Base-by-base conservation (phyloP, 495 filamentous ascomycete genomes). In the Usnea hakonensis region DNA sequence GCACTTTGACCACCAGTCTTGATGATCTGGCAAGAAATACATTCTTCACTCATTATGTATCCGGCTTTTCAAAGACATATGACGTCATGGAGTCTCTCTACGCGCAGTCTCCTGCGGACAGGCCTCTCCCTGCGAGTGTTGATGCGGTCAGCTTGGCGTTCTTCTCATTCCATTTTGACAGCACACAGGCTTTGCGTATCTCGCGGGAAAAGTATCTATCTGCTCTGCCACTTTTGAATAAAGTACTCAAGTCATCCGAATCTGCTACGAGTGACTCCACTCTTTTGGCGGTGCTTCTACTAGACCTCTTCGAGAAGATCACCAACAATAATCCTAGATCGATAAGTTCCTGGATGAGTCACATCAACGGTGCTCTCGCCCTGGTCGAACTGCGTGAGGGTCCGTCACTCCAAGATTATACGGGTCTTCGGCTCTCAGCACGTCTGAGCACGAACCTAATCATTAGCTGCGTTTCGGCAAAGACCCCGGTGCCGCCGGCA, bases 221-320 rank as follows among this genome's bases (percentile, higher is more conserved):
- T 6, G 70, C 70, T 9, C 54, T 72, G 3, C 46, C 61, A 8
- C 48, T 65, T 7, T 23, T 72, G 2, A 67, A 67, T 28, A 33
- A 38, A 14, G 67, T 67, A 21, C 55, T 72, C 5, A 19, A 19
- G 1, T 33, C 21, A 0, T 48, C 58, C 0, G 60, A 64, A 17
- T 33, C 37, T 5, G 61, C 62, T 10, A 55, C 33, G 9, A 62
- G 50, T 28, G 69, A 72, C 48, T 44, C 64, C 7, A 69, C 70
- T 6, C 40, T 72, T 6, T 57, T 67, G 40, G 55, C 70, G 11
- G 63, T 69, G 14, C 53, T 72, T 17, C 59, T 72, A 21, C 69
- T 70, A 21, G 70, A 72, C 48, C 68, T 72, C 3, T 72, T 69
- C 53, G 69, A 71, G 54, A 72, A 72, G 60, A 63, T 71, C 9